These are phyloP conservation scores for Lizonia empirigonia DNA, from an alignment of 2,329 filamentous ascomycete genomes.

Conservation along the genomic window DNA sequence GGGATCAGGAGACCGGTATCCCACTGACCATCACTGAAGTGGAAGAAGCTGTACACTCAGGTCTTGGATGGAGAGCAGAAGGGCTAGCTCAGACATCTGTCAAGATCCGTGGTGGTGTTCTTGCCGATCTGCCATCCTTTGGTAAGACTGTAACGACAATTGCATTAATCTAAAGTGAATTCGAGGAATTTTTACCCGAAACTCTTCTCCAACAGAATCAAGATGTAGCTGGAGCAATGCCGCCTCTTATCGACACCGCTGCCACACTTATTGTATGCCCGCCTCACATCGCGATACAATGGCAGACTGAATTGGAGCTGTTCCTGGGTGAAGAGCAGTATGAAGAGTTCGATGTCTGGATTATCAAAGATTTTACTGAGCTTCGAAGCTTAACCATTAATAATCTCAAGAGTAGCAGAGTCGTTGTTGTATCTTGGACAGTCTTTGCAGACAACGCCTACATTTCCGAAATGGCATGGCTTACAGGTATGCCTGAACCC, in stretches of 20 bases:
- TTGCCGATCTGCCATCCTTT: slow-evolving; percentile 69
- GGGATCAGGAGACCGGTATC: slow-evolving; percentile 56
- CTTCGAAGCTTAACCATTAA: slow-evolving; percentile 52
- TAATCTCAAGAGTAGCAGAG: slow-evolving; percentile 56
- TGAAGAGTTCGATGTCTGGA: slow-evolving; percentile 50
- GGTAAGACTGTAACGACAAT: slow-evolving; percentile 69
- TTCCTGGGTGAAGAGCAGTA: slow-evolving; percentile 51
- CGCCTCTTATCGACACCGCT: slow-evolving; percentile 51
- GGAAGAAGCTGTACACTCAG: slow-evolving; percentile 59
- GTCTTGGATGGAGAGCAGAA: slow-evolving; percentile 64
- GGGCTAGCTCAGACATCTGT: slow-evolving; percentile 54
- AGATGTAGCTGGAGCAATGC: not conserved
- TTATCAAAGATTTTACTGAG: slow-evolving; percentile 49
- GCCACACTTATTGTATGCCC: slow-evolving; percentile 68
- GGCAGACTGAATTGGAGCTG: slow-evolving; percentile 60
- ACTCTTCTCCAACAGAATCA: slow-evolving; percentile 23
- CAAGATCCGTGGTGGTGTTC: slow-evolving; percentile 62
- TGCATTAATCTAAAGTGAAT: slow-evolving; percentile 59
- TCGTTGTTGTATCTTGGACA: slow-evolving; percentile 61
- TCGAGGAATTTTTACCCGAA: slow-evolving; percentile 24
- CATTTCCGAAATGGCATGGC: slow-evolving; percentile 55
- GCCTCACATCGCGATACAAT: slow-evolving; percentile 61
- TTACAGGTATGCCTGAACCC: slow-evolving; percentile 55
- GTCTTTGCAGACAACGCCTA: slow-evolving; percentile 58
- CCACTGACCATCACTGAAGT: slow-evolving; percentile 52